These are phyloP conservation scores for Trypanosoma scelopori DNA, from an alignment of 208 protist species.

Conservation along the genomic window DNA sequence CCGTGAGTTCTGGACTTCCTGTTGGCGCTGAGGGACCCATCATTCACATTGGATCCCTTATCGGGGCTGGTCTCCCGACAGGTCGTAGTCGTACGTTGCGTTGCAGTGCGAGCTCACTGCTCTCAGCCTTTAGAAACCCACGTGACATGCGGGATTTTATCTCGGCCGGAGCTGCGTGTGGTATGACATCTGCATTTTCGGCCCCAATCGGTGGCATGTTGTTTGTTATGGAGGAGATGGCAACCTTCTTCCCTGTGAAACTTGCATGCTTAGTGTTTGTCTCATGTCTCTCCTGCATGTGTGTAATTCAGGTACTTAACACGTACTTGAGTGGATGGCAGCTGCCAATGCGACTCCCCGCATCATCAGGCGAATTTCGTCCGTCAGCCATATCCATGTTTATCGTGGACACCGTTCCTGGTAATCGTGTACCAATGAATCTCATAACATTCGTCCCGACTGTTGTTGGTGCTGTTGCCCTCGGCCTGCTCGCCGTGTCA, in stretches of 20 bases:
- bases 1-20: conserved; percentile 75
- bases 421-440: conserved; percentile 50
- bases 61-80: conserved; percentile 82
- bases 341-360: conserved; percentile 12
- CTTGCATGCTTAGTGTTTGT: conserved; percentile 89
- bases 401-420: conserved; percentile 47
- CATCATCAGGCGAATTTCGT: conserved; percentile 33
- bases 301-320: conserved; percentile 67
- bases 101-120: conserved; percentile 52
- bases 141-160: conserved; percentile 90
- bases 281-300: conserved; percentile 77
- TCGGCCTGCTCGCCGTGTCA: conserved; percentile 55
- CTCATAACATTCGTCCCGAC: conserved; percentile 63
- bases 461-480: conserved; percentile 52
- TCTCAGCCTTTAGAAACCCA: conserved; percentile 66
- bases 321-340: conserved; percentile 57
- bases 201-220: conserved; percentile 89
- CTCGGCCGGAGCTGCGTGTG: conserved; percentile 82
- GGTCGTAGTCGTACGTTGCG: conserved; percentile 62
- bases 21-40: conserved; percentile 92
- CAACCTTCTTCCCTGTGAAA: conserved; percentile 70
- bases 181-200: conserved; percentile 90
- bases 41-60: conserved; percentile 91
- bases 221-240: conserved; percentile 91
- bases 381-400: conserved; percentile 57